Conservation (phyloP, 2,329 filamentous ascomycete species). For the Cryphonectria naterciae region DNA sequence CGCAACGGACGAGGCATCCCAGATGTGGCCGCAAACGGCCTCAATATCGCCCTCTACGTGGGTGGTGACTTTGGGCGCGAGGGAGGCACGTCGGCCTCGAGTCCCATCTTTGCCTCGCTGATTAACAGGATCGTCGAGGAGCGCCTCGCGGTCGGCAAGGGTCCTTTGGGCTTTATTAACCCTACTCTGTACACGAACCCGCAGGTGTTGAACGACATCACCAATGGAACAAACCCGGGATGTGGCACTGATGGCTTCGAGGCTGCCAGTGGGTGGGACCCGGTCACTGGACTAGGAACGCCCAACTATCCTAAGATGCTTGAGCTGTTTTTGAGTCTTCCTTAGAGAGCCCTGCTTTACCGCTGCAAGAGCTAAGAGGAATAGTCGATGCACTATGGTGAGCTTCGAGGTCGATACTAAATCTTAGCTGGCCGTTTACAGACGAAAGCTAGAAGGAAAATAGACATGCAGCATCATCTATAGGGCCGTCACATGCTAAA, state of each 20-base stretch:
- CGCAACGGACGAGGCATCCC: constrained; percentile 35
- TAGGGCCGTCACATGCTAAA: not conserved
- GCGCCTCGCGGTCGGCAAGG: constrained; percentile 52
- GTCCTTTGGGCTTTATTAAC: constrained; percentile 43
- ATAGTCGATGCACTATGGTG: not conserved
- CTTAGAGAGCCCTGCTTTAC: not conserved
- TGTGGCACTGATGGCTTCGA: constrained; percentile 39
- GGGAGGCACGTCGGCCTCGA: constrained; percentile 59
- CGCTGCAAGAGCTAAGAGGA: not conserved
- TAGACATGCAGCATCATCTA: not conserved
- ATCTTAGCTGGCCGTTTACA: not conserved
- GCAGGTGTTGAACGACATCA: constrained; percentile 39
- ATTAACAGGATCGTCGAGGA: constrained; percentile 67
- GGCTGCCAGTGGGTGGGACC: constrained; percentile 37
- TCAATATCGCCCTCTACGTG: constrained; percentile 35
- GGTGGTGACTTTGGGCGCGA: constrained; percentile 39
- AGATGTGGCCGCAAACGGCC: constrained; percentile 36
- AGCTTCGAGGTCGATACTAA: not conserved
- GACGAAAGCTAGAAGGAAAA: not conserved
- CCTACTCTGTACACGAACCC: constrained; percentile 38
- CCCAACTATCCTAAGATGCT: constrained; percentile 34
- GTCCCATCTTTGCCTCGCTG: constrained; percentile 62
- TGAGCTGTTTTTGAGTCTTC: constrained; percentile 30
- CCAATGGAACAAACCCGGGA: constrained; percentile 37
- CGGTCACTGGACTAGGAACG: constrained; percentile 34